Evolutionary conservation across 2,329 filamentous ascomycete genomes (phyloP), one percentile per base, ranked within the genome.

Genomic region (Neodidymelliopsis sp.): DNA sequence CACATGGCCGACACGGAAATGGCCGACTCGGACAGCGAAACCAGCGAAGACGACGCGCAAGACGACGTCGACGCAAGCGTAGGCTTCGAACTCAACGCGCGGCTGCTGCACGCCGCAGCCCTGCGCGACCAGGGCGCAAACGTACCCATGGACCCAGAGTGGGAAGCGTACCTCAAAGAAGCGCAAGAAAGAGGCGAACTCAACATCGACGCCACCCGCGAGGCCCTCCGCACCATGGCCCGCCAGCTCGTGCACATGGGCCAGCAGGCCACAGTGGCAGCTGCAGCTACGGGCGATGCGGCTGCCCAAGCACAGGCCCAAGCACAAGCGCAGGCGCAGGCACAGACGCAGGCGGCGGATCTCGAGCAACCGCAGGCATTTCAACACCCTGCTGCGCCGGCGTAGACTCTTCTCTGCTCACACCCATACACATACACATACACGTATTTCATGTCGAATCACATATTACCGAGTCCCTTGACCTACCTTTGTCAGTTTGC

Each of bases 131-230:
- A 83, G 4, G 85, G 84, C 31, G 82, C 85, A 54, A 79, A 80
- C 12, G 78, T 81, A 35, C 79, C 83, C 19, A 78, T 89, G 57
- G 86, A 89, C 63, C 85, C 87, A 54, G 85, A 87, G 60, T 89
- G 85, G 85, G 87, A 90, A 69, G 85, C 88, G 68, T 90, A 86
- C 82, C 75, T 89, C 52, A 89, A 89, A 71, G 84, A 86, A 61
- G 85, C 83, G 31, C 81, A 87, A 37, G 86, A 89, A 63, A 78
- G 81, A 5, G 86, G 85, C 46, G 70, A 72, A 39, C 62, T 71
- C 28, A 68, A 69, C 44, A 66, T 71, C 28, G 67, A 69, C 31
- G 66, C 66, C 2, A 69, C 69, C 10, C 46, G 66, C 9, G 63
- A 68, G 34, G 66, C 66, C 7, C 56, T 72, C 28, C 42, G 67